Evolutionary conservation across 2,329 filamentous ascomycete species (phyloP), one percentile per base, ranked within the genome.

Genomic region (Dothistroma septosporum): DNA sequence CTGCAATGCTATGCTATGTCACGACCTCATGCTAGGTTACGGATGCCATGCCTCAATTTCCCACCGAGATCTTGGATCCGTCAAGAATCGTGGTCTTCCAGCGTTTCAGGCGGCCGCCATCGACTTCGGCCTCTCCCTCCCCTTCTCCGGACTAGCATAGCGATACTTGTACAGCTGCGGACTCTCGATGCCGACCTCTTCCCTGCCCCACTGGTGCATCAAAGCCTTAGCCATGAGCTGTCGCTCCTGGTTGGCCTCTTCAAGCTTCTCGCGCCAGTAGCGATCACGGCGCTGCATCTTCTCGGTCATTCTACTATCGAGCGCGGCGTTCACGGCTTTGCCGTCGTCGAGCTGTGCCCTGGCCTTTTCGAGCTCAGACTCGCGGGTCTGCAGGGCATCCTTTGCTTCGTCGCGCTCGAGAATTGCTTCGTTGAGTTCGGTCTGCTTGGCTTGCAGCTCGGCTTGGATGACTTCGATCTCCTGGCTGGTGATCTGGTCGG

Each of bases 161-260:
- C 68, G 70, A 61, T 76, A 77, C 33, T 61, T 64, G 56, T 72
- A 76, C 60, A 58, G 64, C 64, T 76, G 75, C 60, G 67, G 66
- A 33, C 63, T 66, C 8, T 64, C 67, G 19, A 66, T 64, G 0
- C 74, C 75, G 21, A 70, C 69, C 57, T 77, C 75, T 55, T 74
- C 72, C 46, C 88, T 85, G 69, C 95, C 91, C 92, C 92, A 96
- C 64, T 91, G 89, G 64, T 89, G 83, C 75, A 92, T 86, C 54
- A 96, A 78, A 48, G 87, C 84, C 54, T 73, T 72, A 5, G 65
- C 69, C 70, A 75, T 70, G 0, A 66, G 57, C 57, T 66, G 68
- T 37, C 72, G 66, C 66, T 75, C 73, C 33, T 64, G 65, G 58
- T 69, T 66, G 37, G 69, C 53, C 49, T 68, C 64, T 37, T 66